Evolutionary conservation across 78 protist genomes (phyloP).

Genomic region (Tieghemostelium lacteum): DNA sequence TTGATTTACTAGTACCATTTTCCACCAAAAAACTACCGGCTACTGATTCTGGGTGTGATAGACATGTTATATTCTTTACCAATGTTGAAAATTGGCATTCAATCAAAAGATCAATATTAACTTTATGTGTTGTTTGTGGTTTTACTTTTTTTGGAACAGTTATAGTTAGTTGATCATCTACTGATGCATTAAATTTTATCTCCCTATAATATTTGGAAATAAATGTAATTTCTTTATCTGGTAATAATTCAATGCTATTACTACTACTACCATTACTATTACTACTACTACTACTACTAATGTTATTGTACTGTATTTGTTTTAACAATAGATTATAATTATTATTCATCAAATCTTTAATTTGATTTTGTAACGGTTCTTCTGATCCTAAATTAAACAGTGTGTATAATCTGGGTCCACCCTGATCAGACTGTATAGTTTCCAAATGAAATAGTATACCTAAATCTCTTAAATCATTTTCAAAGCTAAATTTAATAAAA

Average conservation of each 20-base stretch:
- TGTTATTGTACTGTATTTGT: neutral
- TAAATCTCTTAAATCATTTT: constrained; percentile 37
- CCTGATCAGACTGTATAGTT: neutral
- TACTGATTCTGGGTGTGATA: constrained; percentile 54
- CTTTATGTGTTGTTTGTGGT: neutral
- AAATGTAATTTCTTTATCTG: constrained; percentile 43
- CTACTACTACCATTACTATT: neutral
- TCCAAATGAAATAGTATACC: constrained; percentile 41
- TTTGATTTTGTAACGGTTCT: neutral
- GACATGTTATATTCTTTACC: constrained; percentile 1
- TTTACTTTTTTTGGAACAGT: constrained; percentile 16
- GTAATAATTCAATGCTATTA: constrained; percentile 30
- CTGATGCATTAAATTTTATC: neutral
- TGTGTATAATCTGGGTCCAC: too few species aligned
- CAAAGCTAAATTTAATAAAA: constrained; percentile 15
- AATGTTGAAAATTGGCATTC: constrained; percentile 33
- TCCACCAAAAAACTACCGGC: constrained; percentile 5
- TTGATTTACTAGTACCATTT: neutral
- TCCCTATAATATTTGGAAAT: constrained; percentile 29
- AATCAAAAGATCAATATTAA: neutral
- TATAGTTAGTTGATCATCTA: neutral
- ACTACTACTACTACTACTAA: neutral
- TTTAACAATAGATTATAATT: neutral
- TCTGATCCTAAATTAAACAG: neutral
- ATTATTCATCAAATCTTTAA: neutral